A percentile compares a stretch with the other conserved stretches of the same genome.
Conservation (phyloP, 2,329 filamentous ascomycete species). For the Cephalotrichum gorgonifer region DNA sequence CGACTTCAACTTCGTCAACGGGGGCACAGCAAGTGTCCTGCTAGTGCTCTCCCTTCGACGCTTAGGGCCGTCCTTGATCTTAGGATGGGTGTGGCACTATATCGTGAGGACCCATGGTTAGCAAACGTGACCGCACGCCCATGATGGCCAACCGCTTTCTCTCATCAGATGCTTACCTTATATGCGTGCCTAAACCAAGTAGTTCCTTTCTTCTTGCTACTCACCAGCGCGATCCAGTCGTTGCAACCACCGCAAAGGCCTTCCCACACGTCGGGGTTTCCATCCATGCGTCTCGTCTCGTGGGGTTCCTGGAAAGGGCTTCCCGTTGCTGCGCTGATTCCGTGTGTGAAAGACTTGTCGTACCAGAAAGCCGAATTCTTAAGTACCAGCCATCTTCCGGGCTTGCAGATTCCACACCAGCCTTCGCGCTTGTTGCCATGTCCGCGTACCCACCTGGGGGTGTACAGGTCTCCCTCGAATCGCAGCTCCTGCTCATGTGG, state of each 20-base stretch:
- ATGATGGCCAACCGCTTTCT: not conserved
- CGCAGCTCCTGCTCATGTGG: constrained; percentile 71
- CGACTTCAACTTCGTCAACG: constrained; percentile 35
- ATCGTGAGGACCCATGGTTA: constrained; percentile 10
- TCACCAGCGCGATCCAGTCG: constrained; percentile 72
- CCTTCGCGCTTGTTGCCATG: constrained; percentile 82
- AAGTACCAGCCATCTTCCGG: constrained; percentile 73
- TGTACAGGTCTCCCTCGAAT: constrained; percentile 75
- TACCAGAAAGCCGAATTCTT: constrained; percentile 94
- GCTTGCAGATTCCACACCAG: constrained; percentile 84
- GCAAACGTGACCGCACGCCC: constrained; percentile 1
- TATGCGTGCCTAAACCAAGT: constrained; percentile 87
- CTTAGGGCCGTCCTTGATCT: constrained; percentile 62
- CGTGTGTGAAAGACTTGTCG: constrained; percentile 83
- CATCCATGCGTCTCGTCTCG: constrained; percentile 65
- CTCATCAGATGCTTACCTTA: constrained; percentile 47
- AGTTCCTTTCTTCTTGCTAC: constrained; percentile 85
- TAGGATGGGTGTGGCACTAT: constrained; percentile 61
- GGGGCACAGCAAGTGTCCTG: constrained; percentile 27
- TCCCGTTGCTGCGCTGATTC: constrained; percentile 73
- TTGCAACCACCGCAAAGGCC: constrained; percentile 69
- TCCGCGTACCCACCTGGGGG: constrained; percentile 72
- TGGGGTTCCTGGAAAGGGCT: constrained; percentile 68
- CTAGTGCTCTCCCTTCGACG: constrained; percentile 51
- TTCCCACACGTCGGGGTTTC: constrained; percentile 74